Evolutionary conservation across 176 grass and related monocot genomes (phyloP), one percentile per base, ranked within the genome.

Genomic region (Rhynchospora breviuscula): DNA sequence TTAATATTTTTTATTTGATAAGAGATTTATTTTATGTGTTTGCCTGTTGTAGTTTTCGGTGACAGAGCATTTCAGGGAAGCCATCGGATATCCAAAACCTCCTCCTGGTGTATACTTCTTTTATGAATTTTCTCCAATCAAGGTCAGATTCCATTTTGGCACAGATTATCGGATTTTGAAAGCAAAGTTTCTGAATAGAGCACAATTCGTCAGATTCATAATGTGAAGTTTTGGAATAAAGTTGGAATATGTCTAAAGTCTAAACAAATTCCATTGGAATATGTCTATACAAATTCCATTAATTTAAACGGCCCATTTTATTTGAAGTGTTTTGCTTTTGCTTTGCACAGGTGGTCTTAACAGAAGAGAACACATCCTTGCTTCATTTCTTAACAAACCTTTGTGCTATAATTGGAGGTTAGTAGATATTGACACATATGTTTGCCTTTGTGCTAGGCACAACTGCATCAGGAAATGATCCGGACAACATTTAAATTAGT

Each of bases 91-190:
- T 84, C 96, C 96, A 9, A 95, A 90, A 86, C 93, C 96, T 12
- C 83, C 93, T 61, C 46, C 89, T 53, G 96, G 96, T 67, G 91
- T 99, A 78, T 93, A 95, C 85, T 99, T 99, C 83, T 92, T 95
- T 85, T 99, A 99, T 18, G 96, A 99, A 80, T 93, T 99, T 88
- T 99, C 96, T 63, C 96, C 96, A 29, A 99, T 99, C 71, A 91
- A 99, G 96, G 95, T 98, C 29, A 6, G 56, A 83, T 40, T 91
- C 10, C 21, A 43, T 0, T 62, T 78, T 63, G 10, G 13, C 67
- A 62, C 18, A 2, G 71, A 26, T 26, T 75, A n/a, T 51, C 10
- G 26, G 47, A 75, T 75, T 75, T 52, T 75, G 21, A 51, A 71
- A 71, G 19, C 40, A 14, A 75, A 75, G 12, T 51, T 75, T 51